Base-by-base conservation (phyloP, 2,329 filamentous ascomycete genomes). In the Coniochaeta ligniaria region DNA sequence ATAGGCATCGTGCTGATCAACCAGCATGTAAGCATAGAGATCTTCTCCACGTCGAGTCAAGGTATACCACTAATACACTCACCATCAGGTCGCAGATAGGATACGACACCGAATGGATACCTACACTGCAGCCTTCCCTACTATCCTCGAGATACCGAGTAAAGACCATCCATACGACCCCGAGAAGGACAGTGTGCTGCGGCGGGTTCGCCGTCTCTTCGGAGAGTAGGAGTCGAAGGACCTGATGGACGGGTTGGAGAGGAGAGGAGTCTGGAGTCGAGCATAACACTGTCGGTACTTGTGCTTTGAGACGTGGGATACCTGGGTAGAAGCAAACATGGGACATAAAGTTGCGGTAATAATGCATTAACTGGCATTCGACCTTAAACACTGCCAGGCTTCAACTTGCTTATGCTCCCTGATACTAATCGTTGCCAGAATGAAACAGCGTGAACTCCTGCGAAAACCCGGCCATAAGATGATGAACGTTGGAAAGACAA, bases 81-180 rank as follows among this genome's bases (percentile, higher is more conserved):
- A 1, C n/a, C 20, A 20, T 31, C 68, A 98, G 94, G 84, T 99
- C 70, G 95, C 95, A 58, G 95, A 99, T 73, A 87, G 86, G 73
- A 99, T 99, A 83, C 86, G 95, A 74, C 85, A 94, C 73, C 87
- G 88, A 63, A 89, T 99, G 67, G 95, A 99, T 75, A 87, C 86
- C 41, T 97, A 96, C 77, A 94, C 92, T 22, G 91, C 94, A 57
- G 93, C 95, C 5, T 99, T 99, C 77, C 95, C 95, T n/a, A 89
- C 92, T 24, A 84, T 99, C 60, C 86, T 99, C 61, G 95, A 99
- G 76, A 98, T 99, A 63, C 95, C 95, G 26, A 96, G 92, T 78
- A 99, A 99, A 82, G 95, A 99, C 74, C 95, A 99, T 74, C 95
- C 95, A 2, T 99, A 99, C 72, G 94, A 99, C 70, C 95, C 95